phyloP scores from a whole-genome alignment of 2,329 filamentous ascomycete genomes.

The Penicillium oxalicum region DNA sequence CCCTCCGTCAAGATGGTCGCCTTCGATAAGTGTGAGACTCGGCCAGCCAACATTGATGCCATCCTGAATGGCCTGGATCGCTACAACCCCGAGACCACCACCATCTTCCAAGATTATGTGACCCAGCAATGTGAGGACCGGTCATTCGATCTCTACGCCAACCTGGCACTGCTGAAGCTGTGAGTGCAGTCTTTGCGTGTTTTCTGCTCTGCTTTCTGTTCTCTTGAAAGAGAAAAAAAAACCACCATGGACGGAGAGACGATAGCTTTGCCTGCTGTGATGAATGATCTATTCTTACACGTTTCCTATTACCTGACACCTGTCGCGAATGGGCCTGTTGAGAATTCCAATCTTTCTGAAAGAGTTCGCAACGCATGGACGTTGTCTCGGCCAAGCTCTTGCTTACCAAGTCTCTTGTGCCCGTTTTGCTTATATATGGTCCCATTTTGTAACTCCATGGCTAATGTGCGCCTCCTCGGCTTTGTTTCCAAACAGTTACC shows the following conservation, averaged over 20 bases:
- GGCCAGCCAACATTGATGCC: constrained; percentile 82
- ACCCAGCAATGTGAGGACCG: constrained; percentile 90
- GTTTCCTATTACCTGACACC: constrained; percentile 98
- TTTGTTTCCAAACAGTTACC: constrained; percentile 62
- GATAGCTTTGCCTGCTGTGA: constrained; percentile 47
- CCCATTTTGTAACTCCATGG: background rate
- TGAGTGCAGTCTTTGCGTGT: constrained; percentile 44
- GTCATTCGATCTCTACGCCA: constrained; percentile 93
- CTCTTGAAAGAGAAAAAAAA: too few species aligned
- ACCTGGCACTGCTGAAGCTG: constrained; percentile 93
- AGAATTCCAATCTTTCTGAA: constrained; percentile 72
- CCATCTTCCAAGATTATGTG: constrained; percentile 89
- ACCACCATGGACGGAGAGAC: background rate
- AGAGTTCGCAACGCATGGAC: constrained; percentile 33
- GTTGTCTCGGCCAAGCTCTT: constrained; percentile 9
- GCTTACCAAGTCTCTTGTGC: background rate
- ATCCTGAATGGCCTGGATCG: constrained; percentile 97
- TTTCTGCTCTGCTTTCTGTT: constrained; percentile 8
- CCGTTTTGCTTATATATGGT: background rate
- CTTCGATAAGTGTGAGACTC: constrained; percentile 84
- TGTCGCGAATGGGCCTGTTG: constrained; percentile 53
- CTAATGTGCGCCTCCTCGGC: constrained; percentile 7
- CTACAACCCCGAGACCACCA: constrained; percentile 96
- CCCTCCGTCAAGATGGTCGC: constrained; percentile 32
- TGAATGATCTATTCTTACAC: constrained; percentile 63